Conservation (phyloP, 2,329 filamentous ascomycete species). For the Paracoccidioides brasiliensis region DNA sequence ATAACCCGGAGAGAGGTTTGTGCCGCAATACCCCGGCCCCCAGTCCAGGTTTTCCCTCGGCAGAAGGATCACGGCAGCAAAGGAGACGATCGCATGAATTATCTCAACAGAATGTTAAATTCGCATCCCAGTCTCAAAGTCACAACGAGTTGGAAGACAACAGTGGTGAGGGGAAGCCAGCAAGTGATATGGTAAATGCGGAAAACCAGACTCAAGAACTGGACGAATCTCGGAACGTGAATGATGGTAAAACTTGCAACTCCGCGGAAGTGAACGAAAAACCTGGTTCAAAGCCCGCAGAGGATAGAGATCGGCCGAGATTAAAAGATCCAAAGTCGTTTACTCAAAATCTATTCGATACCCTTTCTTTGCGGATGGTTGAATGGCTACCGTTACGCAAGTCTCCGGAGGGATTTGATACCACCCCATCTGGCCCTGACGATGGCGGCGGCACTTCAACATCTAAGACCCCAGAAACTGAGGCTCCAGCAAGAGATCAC, state of each 20-base stretch:
- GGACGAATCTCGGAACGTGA: background rate
- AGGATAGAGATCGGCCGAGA: slow-evolving; percentile 6
- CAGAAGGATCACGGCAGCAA: background rate
- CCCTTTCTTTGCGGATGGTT: slow-evolving; percentile 32
- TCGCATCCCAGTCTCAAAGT: background rate
- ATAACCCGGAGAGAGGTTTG: slow-evolving; percentile 58
- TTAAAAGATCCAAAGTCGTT: slow-evolving; percentile 49
- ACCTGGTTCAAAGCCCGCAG: slow-evolving; percentile 11
- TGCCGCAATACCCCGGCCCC: slow-evolving; percentile 39
- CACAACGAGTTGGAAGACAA: background rate
- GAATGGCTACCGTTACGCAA: slow-evolving; percentile 32
- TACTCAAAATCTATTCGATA: slow-evolving; percentile 44
- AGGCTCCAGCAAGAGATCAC: background rate
- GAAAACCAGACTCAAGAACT: background rate
- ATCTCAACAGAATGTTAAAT: background rate
- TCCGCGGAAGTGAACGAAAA: slow-evolving; percentile 2
- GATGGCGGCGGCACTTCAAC: background rate
- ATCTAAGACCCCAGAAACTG: background rate
- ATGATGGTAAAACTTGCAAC: background rate
- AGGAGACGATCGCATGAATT: background rate
- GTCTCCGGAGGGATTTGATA: background rate
- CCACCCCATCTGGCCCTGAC: background rate
- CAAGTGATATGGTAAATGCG: background rate
- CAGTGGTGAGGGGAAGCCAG: background rate
- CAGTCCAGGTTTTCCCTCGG: slow-evolving; percentile 2